phyloP scores from a whole-genome alignment of 1,139 yeast genomes.

The Debaryomyces udenii region DNA sequence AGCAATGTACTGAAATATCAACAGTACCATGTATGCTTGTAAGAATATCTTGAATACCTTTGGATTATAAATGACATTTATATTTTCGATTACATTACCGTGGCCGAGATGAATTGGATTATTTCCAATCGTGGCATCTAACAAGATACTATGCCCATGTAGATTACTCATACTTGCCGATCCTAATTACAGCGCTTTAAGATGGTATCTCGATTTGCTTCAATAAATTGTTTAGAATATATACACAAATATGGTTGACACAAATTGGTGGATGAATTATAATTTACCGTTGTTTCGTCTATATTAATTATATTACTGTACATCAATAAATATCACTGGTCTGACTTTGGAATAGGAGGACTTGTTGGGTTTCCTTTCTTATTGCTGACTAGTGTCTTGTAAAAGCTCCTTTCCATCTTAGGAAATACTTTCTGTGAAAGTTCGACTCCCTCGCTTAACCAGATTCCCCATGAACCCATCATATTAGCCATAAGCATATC shows the following conservation, averaged over 20 bases:
- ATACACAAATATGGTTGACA: conserved; percentile 8
- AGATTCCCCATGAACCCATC: conserved; percentile 86
- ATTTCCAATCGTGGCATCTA: conserved; percentile 23
- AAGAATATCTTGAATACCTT: conserved; percentile 23
- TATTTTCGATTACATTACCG: conserved; percentile 21
- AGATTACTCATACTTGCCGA: conserved; percentile 11
- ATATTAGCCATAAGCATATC: conserved; percentile 92
- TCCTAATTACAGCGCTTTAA: too few relatives aligned
- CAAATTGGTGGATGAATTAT: conserved; percentile 1
- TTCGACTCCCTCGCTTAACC: conserved; percentile 80
- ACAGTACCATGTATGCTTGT: conserved; percentile 30
- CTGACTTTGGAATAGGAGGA: conserved; percentile 23
- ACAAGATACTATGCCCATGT: conserved; percentile 22
- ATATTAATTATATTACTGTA: background rate
- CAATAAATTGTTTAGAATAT: too few relatives aligned
- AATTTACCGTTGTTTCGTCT: too few relatives aligned
- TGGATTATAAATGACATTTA: conserved; percentile 26
- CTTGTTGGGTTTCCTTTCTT: conserved; percentile 24
- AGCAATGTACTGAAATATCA: conserved; percentile 41
- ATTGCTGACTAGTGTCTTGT: conserved; percentile 29
- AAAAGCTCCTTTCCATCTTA: conserved; percentile 52
- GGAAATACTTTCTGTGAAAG: conserved; percentile 55
- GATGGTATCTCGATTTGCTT: too few relatives aligned
- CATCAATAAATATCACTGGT: background rate
- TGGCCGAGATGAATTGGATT: conserved; percentile 27